Percentiles rank a stretch among this genome's conserved stretches.
Evolutionary conservation across 768 basidiomycete genomes (phyloP).

Genomic region (Leccinum sublutescens): DNA sequence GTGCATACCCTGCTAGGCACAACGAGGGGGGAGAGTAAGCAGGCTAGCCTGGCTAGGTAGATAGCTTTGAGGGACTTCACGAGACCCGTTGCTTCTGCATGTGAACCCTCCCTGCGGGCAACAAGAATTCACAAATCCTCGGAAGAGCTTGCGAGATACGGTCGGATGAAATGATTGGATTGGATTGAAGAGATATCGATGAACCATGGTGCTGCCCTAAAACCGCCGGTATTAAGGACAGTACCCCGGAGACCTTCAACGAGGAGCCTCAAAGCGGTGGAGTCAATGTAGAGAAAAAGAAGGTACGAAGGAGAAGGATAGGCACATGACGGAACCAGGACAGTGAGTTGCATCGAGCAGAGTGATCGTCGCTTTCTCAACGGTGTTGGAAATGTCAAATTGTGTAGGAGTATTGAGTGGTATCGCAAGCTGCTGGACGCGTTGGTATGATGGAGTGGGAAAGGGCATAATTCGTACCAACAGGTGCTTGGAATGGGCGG

Average conservation of each 20-base stretch:
- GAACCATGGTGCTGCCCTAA: conserved; percentile 84
- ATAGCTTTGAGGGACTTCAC: conserved; percentile 67
- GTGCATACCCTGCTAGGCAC: conserved; percentile 59
- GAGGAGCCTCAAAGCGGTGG: conserved; percentile 54
- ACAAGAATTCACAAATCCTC: conserved; percentile 25
- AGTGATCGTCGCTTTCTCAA: conserved; percentile 66
- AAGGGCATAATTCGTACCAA: conserved; percentile 9
- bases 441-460: neutral
- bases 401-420: conserved; percentile 63
- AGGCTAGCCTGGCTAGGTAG: conserved; percentile 55
- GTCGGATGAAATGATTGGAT: conserved; percentile 69
- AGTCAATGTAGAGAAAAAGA: neutral
- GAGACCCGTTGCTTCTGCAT: conserved; percentile 23
- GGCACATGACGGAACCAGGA: conserved; percentile 89
- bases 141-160: conserved; percentile 51
- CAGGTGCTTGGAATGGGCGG: conserved; percentile 61
- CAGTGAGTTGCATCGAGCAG: conserved; percentile 93
- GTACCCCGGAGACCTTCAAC: conserved; percentile 71
- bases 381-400: conserved; percentile 51
- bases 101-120: conserved; percentile 25
- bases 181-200: conserved; percentile 51
- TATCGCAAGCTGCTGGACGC: conserved; percentile 46
- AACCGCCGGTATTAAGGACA: conserved; percentile 89
- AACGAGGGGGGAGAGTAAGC: conserved; percentile 47
- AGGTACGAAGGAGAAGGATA: neutral